A percentile compares a stretch with the other conserved stretches of the same genome.
Evolutionary conservation across 495 filamentous ascomycete genomes (phyloP).

Genomic region (Neurospora hispaniola): DNA sequence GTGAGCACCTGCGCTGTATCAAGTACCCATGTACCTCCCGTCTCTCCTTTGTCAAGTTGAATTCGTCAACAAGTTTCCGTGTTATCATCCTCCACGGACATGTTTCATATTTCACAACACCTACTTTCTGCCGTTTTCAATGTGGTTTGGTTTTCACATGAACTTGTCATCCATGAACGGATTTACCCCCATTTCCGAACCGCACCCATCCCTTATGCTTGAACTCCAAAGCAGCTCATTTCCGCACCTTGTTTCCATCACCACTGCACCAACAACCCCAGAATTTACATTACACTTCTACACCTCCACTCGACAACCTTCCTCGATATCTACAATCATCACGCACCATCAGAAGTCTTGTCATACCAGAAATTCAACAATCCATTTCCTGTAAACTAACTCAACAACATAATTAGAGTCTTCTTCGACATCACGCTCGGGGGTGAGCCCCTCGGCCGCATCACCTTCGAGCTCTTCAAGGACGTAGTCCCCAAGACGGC

Average conservation of each 20-base stretch:
- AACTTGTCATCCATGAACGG: not conserved
- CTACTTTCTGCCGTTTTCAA: not conserved
- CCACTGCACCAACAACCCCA: not conserved
- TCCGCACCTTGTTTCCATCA: not conserved
- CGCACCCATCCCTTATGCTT: not conserved
- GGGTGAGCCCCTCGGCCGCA: slow-evolving; percentile 80
- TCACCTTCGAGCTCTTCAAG: slow-evolving; percentile 90
- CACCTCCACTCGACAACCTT: not conserved
- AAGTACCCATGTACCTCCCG: not conserved
- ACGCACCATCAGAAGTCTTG: not conserved
- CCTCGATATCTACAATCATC: not conserved
- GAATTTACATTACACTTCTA: not conserved
- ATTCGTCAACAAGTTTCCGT: not conserved
- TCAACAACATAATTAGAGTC: slow-evolving; percentile 36
- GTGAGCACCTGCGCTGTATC: not conserved
- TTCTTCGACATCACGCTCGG: slow-evolving; percentile 93
- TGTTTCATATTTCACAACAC: not conserved
- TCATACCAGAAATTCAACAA: not conserved
- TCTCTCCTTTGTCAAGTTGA: not conserved
- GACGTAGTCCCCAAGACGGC: slow-evolving; percentile 77
- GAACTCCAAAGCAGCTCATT: not conserved
- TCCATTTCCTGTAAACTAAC: too few species aligned
- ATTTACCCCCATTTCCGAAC: not conserved
- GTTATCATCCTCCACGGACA: not conserved
- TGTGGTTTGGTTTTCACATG: not conserved